phyloP scores from a whole-genome alignment of 164 flowering plant species.

The Aristolochia fimbriata region DNA sequence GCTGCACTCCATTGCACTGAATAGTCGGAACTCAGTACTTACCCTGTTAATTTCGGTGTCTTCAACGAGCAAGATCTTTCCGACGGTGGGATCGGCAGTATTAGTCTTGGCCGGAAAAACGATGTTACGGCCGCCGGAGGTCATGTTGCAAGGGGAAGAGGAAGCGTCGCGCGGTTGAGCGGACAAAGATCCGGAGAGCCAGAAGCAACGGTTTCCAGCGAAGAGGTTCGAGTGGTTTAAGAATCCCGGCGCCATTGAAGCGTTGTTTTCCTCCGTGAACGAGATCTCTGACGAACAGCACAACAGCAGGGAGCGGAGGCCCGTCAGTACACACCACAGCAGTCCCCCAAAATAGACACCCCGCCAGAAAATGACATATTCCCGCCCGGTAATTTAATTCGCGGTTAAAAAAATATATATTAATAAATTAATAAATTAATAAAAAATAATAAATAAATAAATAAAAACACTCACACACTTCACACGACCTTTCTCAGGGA shows the following conservation, averaged over 20 bases:
- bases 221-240: conserved; percentile 1
- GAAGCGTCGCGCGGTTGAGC: neutral
- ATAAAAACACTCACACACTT: too few relatives aligned
- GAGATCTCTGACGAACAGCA: neutral
- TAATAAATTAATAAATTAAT: too few relatives aligned
- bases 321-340: too few relatives aligned
- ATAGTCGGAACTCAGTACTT: neutral
- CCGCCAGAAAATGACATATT: neutral
- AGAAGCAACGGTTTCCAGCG: neutral
- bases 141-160: neutral
- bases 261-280: conserved; percentile 2
- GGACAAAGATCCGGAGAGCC: neutral
- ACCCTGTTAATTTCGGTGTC: conserved; percentile 13
- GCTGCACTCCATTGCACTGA: too few relatives aligned
- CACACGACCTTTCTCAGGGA: too few relatives aligned
- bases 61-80: conserved; percentile 11
- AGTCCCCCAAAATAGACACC: neutral
- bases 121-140: neutral
- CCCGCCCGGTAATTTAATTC: too few relatives aligned
- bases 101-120: neutral
- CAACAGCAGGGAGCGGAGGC: neutral
- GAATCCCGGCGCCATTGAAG: neutral
- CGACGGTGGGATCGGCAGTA: neutral
- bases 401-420: too few relatives aligned
- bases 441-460: too few relatives aligned